phyloP scores from a whole-genome alignment of 2,329 filamentous ascomycete genomes.

The Thelonectria discophora region DNA sequence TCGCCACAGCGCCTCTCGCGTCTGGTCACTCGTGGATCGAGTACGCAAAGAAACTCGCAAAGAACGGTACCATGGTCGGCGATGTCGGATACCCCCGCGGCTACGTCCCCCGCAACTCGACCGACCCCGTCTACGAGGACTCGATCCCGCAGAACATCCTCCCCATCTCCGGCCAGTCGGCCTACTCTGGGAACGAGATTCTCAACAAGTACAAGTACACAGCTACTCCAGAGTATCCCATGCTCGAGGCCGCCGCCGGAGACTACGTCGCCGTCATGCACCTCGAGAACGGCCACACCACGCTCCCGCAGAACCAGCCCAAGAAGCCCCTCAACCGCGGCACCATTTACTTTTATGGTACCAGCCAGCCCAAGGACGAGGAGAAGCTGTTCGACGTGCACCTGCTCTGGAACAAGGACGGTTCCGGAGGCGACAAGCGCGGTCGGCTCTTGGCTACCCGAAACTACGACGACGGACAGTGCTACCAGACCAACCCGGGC shows the following conservation, averaged over 20 bases:
- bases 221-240: conserved; percentile 63
- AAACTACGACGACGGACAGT: conserved; percentile 90
- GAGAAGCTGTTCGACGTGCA: conserved; percentile 72
- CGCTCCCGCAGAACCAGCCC: conserved; percentile 62
- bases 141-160: conserved; percentile 69
- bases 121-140: conserved; percentile 64
- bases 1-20: conserved; percentile 45
- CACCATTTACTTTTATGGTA: conserved; percentile 80
- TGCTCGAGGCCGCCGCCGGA: conserved; percentile 67
- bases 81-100: conserved; percentile 78
- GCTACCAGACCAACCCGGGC: conserved; percentile 78
- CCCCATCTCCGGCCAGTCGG: conserved; percentile 68
- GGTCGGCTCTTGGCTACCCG: conserved; percentile 80
- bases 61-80: conserved; percentile 78
- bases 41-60: conserved; percentile 73
- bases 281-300: conserved; percentile 81
- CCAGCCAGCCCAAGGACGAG: conserved; percentile 62
- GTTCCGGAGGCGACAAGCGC: conserved; percentile 80
- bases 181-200: conserved; percentile 69
- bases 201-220: conserved; percentile 49
- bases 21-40: conserved; percentile 85
- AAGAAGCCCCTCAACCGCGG: conserved; percentile 73
- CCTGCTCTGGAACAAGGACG: conserved; percentile 78
- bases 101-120: conserved; percentile 65
- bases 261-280: conserved; percentile 74